Evolutionary conservation across 352 stramenopile genomes (phyloP), one percentile per base, ranked within the genome.

Genomic region (Phytophthora litchii): DNA sequence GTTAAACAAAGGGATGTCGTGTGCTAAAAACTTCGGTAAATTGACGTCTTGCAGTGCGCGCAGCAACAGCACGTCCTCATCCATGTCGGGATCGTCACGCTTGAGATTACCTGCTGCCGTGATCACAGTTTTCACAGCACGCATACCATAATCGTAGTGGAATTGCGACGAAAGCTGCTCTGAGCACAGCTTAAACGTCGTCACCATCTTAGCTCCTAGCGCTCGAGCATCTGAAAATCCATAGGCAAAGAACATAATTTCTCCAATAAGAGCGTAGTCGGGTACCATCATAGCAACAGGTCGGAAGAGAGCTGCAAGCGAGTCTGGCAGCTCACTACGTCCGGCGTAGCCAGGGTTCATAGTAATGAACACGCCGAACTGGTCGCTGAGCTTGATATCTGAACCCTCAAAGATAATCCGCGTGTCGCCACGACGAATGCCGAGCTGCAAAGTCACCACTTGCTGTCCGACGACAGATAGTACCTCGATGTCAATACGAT

Each of bases 31-130:
- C 54, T 98, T 98, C 0, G 95, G 91, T 27, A 98, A 67, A 57
- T 98, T 98, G 7, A 98, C 95, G 54, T 98, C 95, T 53, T 98
- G 96, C 34, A 98, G 85, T 2, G 93, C 91, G 8, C 93, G 78
- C 14, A 98, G 61, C n/a, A 98, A 68, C 10, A 98, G 67, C 3
- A 98, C 86, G 34, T 98, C 92, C 60, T 98, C 95, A 27, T 95
- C 80, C 67, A 98, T 94, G 20, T 98, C 84, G 1, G 86, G 88
- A 43, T 97, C 89, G 6, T 92, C 86, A 11, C 93, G 87, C 62
- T 98, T 98, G 27, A 93, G 65, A 59, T 96, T 93, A 9, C 89
- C 88, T 12, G 89, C 88, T 17, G 88, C 87, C 1, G 84, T 94
- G 54, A 97, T 94, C 11, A 96, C 88, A 0, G 87, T 96, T 54